A percentile compares a stretch with the other conserved stretches of the same genome.
Evolutionary conservation across 2,329 filamentous ascomycete genomes (phyloP).

Genomic region (Elsinoe perseae): DNA sequence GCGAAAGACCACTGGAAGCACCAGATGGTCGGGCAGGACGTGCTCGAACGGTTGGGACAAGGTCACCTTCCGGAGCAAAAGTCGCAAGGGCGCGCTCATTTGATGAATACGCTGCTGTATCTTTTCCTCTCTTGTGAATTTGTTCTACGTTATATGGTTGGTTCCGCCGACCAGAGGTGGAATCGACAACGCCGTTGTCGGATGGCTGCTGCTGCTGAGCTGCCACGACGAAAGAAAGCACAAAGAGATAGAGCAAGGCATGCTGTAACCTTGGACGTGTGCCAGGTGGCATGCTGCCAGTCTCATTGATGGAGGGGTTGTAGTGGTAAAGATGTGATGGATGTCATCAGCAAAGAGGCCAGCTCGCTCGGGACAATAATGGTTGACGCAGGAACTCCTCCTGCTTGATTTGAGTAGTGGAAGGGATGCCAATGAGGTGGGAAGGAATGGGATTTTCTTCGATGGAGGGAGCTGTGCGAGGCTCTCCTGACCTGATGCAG

Average conservation of each 20-base stretch:
- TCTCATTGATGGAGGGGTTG: slow-evolving; percentile 9
- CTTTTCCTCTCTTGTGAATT: slow-evolving; percentile 22
- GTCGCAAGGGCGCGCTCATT: slow-evolving; percentile 95
- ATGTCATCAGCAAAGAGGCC: slow-evolving; percentile 7
- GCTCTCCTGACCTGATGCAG: slow-evolving; percentile 15
- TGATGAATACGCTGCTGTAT: slow-evolving; percentile 26
- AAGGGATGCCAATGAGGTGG: neutral
- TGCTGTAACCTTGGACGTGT: slow-evolving; percentile 23
- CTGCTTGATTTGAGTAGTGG: neutral
- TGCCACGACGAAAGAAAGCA: slow-evolving; percentile 27
- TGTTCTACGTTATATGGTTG: slow-evolving; percentile 19
- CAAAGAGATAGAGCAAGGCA: slow-evolving; percentile 26
- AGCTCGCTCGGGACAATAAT: slow-evolving; percentile 12
- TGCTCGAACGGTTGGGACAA: slow-evolving; percentile 79
- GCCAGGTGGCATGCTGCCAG: slow-evolving; percentile 23
- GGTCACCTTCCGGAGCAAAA: slow-evolving; percentile 76
- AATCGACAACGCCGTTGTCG: slow-evolving; percentile 21
- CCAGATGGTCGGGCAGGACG: slow-evolving; percentile 58
- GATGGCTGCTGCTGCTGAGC: slow-evolving; percentile 34
- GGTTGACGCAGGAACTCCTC: neutral
- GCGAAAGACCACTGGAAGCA: slow-evolving; percentile 57
- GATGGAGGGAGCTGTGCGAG: slow-evolving; percentile 5
- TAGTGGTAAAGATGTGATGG: neutral
- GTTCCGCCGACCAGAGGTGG: slow-evolving; percentile 23
- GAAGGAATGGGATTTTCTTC: slow-evolving; percentile 12